These are phyloP conservation scores for Magnaporthiopsis poae DNA, from an alignment of 2,329 filamentous ascomycete species.

Conservation along the genomic window DNA sequence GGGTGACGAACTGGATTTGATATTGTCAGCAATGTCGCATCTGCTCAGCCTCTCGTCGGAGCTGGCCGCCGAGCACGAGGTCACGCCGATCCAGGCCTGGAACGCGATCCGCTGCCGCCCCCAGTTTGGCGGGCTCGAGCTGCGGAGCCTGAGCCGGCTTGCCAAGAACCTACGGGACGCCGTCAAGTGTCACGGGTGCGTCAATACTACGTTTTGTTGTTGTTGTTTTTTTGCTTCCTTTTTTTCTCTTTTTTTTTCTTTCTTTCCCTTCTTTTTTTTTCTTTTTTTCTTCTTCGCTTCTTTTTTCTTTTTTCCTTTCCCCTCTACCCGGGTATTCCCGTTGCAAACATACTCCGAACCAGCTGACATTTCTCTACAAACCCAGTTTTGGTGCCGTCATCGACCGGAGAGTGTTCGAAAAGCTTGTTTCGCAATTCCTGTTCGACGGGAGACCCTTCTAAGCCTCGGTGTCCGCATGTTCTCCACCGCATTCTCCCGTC, in stretches of 20 bases:
- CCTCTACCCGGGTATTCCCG: too few relatives aligned
- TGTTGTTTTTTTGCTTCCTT: background rate
- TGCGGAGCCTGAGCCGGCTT: constrained; percentile 19
- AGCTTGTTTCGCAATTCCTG: background rate
- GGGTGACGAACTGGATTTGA: too few relatives aligned
- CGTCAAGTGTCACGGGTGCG: constrained; percentile 29
- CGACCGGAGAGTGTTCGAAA: constrained; percentile 5
- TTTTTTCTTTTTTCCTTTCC: too few relatives aligned
- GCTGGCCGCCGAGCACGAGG: constrained; percentile 22
- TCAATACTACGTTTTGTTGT: constrained; percentile 1
- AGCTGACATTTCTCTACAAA: background rate
- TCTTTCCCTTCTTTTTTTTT: too few relatives aligned
- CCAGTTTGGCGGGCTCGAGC: constrained; percentile 21
- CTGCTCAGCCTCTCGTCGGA: constrained; percentile 18
- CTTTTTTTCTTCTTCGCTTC: too few relatives aligned
- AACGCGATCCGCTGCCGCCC: constrained; percentile 23
- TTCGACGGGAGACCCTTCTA: constrained; percentile 2
- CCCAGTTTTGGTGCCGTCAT: constrained; percentile 8
- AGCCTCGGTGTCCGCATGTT: too few relatives aligned
- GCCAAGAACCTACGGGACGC: constrained; percentile 20
- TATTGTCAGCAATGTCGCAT: too few relatives aligned
- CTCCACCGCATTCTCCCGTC: too few relatives aligned
- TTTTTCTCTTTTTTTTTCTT: background rate
- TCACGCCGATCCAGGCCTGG: constrained; percentile 32
- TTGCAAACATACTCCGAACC: background rate